A percentile compares a stretch with the other conserved stretches of the same genome.
phyloP scores from a whole-genome alignment of 2,329 filamentous ascomycete species.

The Calycina herbarum region DNA sequence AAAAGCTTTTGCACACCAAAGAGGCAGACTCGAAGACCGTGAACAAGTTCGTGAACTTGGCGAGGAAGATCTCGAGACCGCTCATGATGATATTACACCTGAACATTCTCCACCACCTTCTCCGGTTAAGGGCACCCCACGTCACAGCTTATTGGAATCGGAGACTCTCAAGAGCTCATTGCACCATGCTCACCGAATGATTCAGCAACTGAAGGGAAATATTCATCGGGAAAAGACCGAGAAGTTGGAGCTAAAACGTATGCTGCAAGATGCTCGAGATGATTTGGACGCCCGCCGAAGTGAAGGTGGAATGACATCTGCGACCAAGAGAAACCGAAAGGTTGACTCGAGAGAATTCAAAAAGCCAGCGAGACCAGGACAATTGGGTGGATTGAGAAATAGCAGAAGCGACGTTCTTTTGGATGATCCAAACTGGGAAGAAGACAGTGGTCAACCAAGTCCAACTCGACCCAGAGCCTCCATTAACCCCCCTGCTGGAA shows the following conservation, averaged over 20 bases:
- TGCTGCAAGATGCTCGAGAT: conserved; percentile 92
- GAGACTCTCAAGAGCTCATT: conserved; percentile 95
- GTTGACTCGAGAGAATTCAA: conserved; percentile 69
- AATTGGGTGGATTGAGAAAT: conserved; percentile 72
- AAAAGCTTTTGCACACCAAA: conserved; percentile 73
- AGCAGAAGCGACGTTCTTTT: conserved; percentile 73
- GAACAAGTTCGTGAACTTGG: conserved; percentile 59
- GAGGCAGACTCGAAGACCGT: conserved; percentile 66
- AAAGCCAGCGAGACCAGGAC: conserved; percentile 71
- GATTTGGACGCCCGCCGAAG: conserved; percentile 73
- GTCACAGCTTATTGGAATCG: conserved; percentile 88
- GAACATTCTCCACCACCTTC: conserved; percentile 90
- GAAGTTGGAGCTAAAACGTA: conserved; percentile 90
- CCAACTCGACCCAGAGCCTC: conserved; percentile 51
- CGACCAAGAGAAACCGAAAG: conserved; percentile 63
- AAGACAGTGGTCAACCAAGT: conserved; percentile 60
- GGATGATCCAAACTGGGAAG: conserved; percentile 89
- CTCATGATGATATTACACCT: conserved; percentile 70
- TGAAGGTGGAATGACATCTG: conserved; percentile 43
- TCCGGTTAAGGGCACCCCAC: conserved; percentile 85
- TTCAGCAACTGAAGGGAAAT: conserved; percentile 91
- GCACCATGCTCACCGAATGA: conserved; percentile 92
- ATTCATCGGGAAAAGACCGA: conserved; percentile 98
- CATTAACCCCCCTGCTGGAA: conserved; percentile 37
- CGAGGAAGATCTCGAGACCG: conserved; percentile 64